A percentile compares a stretch with the other conserved stretches of the same genome.
These are phyloP conservation scores for Paramecium tetraurelia DNA, from an alignment of 73 alveolate genomes.

Conservation along the genomic window DNA sequence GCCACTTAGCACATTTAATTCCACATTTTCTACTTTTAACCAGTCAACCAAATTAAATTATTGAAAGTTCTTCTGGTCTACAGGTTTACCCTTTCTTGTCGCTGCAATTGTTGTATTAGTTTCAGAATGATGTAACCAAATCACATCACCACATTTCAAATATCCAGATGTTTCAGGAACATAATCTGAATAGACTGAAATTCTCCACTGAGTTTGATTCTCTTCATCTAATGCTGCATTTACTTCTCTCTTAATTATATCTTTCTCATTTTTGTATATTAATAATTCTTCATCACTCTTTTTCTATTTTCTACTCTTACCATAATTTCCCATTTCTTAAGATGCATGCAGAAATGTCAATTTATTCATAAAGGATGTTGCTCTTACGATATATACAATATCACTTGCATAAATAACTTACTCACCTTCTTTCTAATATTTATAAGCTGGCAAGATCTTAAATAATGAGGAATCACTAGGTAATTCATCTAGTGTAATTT, in stretches of 20 bases:
- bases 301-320: neutral
- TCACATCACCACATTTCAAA: conserved; percentile 62
- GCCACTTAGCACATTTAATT: neutral
- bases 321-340: conserved; percentile 1
- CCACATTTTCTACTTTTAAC: conserved; percentile 44
- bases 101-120: conserved; percentile 53
- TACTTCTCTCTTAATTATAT: conserved; percentile 49
- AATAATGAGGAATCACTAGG: conserved; percentile 45
- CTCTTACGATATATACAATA: conserved; percentile 25
- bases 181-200: conserved; percentile 43
- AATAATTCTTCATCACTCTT: neutral
- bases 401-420: conserved; percentile 39
- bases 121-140: conserved; percentile 60
- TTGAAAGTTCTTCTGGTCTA: neutral
- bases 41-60: neutral
- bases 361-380: conserved; percentile 29
- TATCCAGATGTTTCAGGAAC: conserved; percentile 21
- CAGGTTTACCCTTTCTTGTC: neutral
- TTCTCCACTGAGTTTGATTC: conserved; percentile 54
- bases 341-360: conserved; percentile 37
- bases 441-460: conserved; percentile 51
- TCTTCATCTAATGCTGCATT: conserved; percentile 53
- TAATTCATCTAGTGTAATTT: conserved; percentile 51
- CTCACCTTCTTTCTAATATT: conserved; percentile 58
- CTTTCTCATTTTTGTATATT: neutral